A percentile compares a stretch with the other conserved stretches of the same genome.
Conservation (phyloP, 495 filamentous ascomycete genomes). For the Cenococcum geophilum region DNA sequence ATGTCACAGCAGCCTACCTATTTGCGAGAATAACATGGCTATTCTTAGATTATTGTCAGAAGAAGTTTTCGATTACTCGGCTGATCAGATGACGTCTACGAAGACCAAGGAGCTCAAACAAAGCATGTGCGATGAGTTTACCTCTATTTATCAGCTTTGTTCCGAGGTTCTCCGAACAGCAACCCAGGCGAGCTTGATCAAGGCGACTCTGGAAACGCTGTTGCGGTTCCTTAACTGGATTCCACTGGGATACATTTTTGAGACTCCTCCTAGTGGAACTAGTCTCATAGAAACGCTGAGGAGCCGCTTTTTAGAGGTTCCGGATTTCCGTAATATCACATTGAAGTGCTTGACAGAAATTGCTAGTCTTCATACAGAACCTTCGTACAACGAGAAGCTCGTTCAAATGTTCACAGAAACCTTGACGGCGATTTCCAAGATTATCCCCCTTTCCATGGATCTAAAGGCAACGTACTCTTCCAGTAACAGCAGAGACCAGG, state of each 20-base stretch:
- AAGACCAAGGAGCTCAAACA: slow-evolving; percentile 95
- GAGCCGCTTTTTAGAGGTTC: slow-evolving; percentile 78
- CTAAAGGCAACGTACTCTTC: slow-evolving; percentile 81
- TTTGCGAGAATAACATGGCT: slow-evolving; percentile 99
- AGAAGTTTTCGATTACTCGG: slow-evolving; percentile 97
- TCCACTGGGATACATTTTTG: slow-evolving; percentile 95
- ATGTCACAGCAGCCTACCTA: slow-evolving; percentile 86
- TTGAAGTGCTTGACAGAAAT: slow-evolving; percentile 97
- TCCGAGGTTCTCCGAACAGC: slow-evolving; percentile 86
- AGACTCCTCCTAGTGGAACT: slow-evolving; percentile 56
- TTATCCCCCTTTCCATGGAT: slow-evolving; percentile 83
- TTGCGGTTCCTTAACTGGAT: slow-evolving; percentile 99
- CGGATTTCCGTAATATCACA: slow-evolving; percentile 93
- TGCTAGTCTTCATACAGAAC: slow-evolving; percentile 76
- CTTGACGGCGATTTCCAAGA: slow-evolving; percentile 77
- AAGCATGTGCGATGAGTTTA: slow-evolving; percentile 97
- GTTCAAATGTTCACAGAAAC: slow-evolving; percentile 97
- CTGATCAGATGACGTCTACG: slow-evolving; percentile 94
- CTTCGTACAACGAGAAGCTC: slow-evolving; percentile 85
- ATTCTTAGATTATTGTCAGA: slow-evolving; percentile 93
- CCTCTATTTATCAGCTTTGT: slow-evolving; percentile 93
- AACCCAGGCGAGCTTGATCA: slow-evolving; percentile 80
- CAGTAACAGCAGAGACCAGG: slow-evolving; percentile 90
- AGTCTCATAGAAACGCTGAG: slow-evolving; percentile 86
- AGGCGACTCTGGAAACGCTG: slow-evolving; percentile 88